Percentiles rank a stretch among this genome's conserved stretches.
Evolutionary conservation across 768 basidiomycete genomes (phyloP).

Genomic region (Holtermanniella nyarrowii): DNA sequence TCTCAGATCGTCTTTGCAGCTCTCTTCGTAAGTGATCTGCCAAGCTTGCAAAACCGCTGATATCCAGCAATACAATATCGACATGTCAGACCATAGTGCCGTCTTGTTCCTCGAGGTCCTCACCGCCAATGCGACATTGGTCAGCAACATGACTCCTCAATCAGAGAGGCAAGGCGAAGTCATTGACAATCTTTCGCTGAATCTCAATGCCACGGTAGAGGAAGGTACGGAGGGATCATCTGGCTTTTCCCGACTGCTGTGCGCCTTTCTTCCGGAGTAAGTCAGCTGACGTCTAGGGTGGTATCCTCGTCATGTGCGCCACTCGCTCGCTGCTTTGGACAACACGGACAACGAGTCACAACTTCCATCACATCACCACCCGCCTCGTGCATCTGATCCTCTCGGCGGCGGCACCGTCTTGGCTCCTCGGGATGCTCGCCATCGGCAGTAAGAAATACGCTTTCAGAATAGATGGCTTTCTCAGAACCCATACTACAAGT

Average conservation of each 20-base stretch:
- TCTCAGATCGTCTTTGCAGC: slow-evolving; percentile 18
- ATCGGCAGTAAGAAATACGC: neutral
- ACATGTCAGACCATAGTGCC: slow-evolving; percentile 10
- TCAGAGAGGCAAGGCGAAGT: slow-evolving; percentile 5
- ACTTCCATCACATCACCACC: neutral
- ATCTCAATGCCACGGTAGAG: slow-evolving; percentile 16
- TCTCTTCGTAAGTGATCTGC: slow-evolving; percentile 4
- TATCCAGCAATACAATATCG: slow-evolving; percentile 21
- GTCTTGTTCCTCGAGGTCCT: slow-evolving; percentile 11
- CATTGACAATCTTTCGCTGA: slow-evolving; percentile 3
- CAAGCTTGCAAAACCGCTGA: neutral
- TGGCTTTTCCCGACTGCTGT: slow-evolving; percentile 32
- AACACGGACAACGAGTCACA: too few species aligned
- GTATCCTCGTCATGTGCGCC: slow-evolving; percentile 9
- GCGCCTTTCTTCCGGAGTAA: slow-evolving; percentile 1
- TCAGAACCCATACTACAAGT: neutral
- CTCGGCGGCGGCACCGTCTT: neutral
- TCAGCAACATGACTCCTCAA: slow-evolving; percentile 1
- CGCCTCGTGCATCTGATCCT: neutral
- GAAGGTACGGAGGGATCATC: slow-evolving; percentile 16
- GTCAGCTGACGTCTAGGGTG: slow-evolving; percentile 8
- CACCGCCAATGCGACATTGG: slow-evolving; percentile 12
- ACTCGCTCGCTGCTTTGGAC: slow-evolving; percentile 20
- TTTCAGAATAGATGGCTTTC: neutral
- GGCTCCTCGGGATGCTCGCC: neutral